Conservation (phyloP, 1,284 basidiomycete genomes). For the Tilletia caries region DNA sequence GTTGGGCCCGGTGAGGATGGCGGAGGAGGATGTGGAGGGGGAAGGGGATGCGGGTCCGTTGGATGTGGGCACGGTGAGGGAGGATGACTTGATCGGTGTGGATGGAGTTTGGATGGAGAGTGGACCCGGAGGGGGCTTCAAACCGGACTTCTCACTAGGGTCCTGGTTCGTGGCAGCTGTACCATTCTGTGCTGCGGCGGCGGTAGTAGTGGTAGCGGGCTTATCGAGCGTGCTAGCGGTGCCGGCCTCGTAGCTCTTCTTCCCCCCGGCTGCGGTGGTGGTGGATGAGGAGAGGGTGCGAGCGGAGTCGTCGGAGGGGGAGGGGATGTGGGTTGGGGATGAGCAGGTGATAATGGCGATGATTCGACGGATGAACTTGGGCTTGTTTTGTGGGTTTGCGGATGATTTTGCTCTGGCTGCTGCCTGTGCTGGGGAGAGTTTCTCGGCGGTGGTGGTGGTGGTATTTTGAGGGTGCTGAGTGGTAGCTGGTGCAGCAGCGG, state of each 20-base stretch:
- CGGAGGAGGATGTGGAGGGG: background rate
- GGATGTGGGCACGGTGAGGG: slow-evolving; percentile 2
- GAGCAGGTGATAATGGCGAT: slow-evolving; percentile 14
- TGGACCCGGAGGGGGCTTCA: background rate
- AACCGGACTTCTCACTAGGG: background rate
- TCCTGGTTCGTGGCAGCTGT: background rate
- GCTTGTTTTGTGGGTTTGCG: background rate
- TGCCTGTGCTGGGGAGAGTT: background rate
- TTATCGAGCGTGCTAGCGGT: background rate
- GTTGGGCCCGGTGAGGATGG: background rate
- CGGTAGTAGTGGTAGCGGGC: background rate
- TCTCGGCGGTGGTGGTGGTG: background rate
- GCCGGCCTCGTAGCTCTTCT: slow-evolving; percentile 5
- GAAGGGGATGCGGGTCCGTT: background rate
- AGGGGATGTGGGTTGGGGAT: background rate
- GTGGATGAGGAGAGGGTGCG: background rate
- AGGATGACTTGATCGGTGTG: background rate
- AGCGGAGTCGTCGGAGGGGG: background rate
- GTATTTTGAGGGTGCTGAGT: background rate
- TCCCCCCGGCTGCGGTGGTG: background rate
- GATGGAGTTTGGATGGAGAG: background rate
- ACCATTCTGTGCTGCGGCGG: background rate
- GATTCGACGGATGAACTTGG: background rate
- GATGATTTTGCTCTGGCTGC: background rate
- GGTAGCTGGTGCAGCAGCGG: background rate